Conservation (phyloP, 176 grass and related monocot genomes). For the Pontederia paniculata region DNA sequence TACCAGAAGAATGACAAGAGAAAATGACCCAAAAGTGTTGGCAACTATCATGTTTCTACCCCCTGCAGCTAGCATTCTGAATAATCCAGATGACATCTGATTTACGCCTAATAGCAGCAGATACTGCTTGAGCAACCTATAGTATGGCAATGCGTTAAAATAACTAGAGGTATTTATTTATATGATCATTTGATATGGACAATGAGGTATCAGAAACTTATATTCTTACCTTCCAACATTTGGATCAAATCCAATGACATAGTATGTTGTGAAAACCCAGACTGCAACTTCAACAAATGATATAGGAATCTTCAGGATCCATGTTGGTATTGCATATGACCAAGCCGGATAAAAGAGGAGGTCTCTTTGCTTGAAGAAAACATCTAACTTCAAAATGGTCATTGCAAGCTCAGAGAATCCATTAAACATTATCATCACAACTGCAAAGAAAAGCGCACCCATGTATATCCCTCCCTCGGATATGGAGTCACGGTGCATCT, state of each 20-base stretch:
- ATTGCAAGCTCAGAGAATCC: constrained; percentile 66
- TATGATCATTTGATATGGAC: too few species aligned
- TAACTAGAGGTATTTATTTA: neutral
- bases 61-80: constrained; percentile 54
- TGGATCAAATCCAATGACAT: constrained; percentile 86
- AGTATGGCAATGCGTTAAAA: neutral
- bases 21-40: constrained; percentile 67
- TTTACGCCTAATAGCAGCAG: constrained; percentile 46
- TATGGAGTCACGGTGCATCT: constrained; percentile 42
- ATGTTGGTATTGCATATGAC: constrained; percentile 67
- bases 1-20: constrained; percentile 49
- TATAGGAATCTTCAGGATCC: constrained; percentile 85
- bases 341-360: constrained; percentile 89
- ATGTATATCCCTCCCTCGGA: constrained; percentile 40
- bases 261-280: constrained; percentile 75
- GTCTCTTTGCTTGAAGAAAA: constrained; percentile 93
- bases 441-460: constrained; percentile 59
- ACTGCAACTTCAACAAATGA: constrained; percentile 61
- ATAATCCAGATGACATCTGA: constrained; percentile 59
- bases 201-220: too few species aligned
- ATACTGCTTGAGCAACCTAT: constrained; percentile 88
- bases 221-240: constrained; percentile 61
- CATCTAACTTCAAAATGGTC: constrained; percentile 57
- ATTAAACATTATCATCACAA: constrained; percentile 75
- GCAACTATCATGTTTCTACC: constrained; percentile 62